Evolutionary conservation across 768 basidiomycete genomes (phyloP), one percentile per base, ranked within the genome.

Genomic region (Chiua virens): DNA sequence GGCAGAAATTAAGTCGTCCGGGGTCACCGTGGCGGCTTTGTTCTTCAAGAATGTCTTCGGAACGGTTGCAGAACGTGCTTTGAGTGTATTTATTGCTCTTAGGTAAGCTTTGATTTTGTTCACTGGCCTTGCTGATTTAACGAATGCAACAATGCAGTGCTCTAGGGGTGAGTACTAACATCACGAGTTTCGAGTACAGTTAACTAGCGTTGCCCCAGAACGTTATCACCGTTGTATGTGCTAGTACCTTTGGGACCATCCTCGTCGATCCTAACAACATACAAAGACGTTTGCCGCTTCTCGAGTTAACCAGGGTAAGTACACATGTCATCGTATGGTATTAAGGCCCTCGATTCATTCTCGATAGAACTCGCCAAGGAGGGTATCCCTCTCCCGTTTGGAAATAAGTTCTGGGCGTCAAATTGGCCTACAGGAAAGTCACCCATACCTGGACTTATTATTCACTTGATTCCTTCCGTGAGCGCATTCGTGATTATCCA

Each of bases 1-100:
- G 60, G 63, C 73, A 5, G 72, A 82, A 51, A 81, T 85, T 28
- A 47, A 71, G 28, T 64, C 72, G 6, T 71, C 75, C 0, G 79
- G 78, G 1, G 77, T 78, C 9, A 82, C 80, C 0, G 81, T 84
- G n/a, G 83, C 83, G 3, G 72, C 79, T 0, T 60, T 84, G 28
- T 85, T 83, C 61, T 85, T 85, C 63, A 59, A 69, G 48, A 79
- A 81, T 15, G 82, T 85, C 8, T 85, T 84, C 45, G 82, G 83
- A 7, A 56, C 60, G 0, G 50, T 69, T 4, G 82, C 83, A 1
- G 73, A 82, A 61, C 75, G 73, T 57, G 81, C 79, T 3, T 60
- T 84, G n/a, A 75, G 79, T 2, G 80, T 77, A 1, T 79, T 83
- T 40, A 74, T 84, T 36, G 81, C 81, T 9, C 64, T 83, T 21